Percentiles rank a stretch among this genome's conserved stretches.
These are phyloP conservation scores for Cunninghamia lanceolata DNA, from an alignment of 75 land plant species.

Conservation along the genomic window DNA sequence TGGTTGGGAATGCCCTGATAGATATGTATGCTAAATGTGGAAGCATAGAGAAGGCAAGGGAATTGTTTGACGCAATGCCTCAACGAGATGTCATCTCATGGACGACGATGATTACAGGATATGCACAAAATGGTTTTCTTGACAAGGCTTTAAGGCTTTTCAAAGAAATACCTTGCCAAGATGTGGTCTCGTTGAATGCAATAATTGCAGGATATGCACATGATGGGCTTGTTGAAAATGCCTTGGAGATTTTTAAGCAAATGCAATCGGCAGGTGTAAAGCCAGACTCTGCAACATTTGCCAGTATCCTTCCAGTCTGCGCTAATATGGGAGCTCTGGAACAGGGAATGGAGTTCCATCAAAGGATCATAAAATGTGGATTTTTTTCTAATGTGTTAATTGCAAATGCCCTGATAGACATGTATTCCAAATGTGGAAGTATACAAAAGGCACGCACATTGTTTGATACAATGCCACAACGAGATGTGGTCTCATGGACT, in stretches of 20 bases:
- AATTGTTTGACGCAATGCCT: background rate
- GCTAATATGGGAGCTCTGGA: constrained; percentile 16
- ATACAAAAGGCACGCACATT: constrained; percentile 20
- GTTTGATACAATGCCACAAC: constrained; percentile 15
- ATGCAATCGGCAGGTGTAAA: background rate
- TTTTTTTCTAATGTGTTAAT: background rate
- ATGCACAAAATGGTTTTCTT: constrained; percentile 10
- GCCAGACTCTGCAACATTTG: background rate
- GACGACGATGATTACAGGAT: constrained; percentile 9
- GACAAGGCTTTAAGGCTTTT: constrained; percentile 6
- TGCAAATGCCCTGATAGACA: constrained; percentile 20
- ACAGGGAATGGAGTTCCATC: constrained; percentile 22
- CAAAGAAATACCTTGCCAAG: background rate
- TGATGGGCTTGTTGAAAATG: background rate
- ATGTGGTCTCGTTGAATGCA: constrained; percentile 17
- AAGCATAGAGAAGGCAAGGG: background rate
- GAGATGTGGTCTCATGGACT: constrained; percentile 19
- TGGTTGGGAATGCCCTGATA: constrained; percentile 2
- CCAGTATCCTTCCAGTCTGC: constrained; percentile 17
- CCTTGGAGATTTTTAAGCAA: constrained; percentile 2
- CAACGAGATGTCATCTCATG: constrained; percentile 9
- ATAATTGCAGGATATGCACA: constrained; percentile 13
- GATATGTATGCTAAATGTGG: constrained; percentile 16
- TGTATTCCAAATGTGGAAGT: constrained; percentile 31
- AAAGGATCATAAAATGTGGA: constrained; percentile 6